Percentiles rank a stretch among this genome's conserved stretches.
Evolutionary conservation across 306 rosid genomes (phyloP).

Genomic region (Neltuma alba): DNA sequence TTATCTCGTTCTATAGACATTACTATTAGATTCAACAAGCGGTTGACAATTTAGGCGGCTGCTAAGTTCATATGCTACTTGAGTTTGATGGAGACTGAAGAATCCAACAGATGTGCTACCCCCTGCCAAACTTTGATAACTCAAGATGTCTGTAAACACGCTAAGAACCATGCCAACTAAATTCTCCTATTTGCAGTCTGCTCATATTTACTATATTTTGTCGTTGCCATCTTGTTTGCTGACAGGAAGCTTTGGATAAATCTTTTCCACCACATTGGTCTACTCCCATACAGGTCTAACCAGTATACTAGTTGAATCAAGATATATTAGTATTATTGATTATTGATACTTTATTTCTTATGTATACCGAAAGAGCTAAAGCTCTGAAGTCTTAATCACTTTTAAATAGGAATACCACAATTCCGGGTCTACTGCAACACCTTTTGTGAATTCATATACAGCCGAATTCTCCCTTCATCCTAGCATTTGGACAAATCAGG

Average conservation of each 20-base stretch:
- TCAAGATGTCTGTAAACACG: constrained; percentile 31
- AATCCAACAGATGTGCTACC: constrained; percentile 9
- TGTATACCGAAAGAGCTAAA: constrained; percentile 9
- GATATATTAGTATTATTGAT: background rate
- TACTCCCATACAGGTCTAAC: constrained; percentile 27
- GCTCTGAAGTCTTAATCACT: background rate
- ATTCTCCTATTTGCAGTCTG: background rate
- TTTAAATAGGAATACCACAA: constrained; percentile 30
- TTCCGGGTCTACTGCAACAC: constrained; percentile 7
- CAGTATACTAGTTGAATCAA: background rate
- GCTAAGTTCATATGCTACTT: background rate
- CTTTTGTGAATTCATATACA: constrained; percentile 5
- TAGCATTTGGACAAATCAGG: constrained; percentile 26
- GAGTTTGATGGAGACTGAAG: constrained; percentile 22
- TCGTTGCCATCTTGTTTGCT: constrained; percentile 1
- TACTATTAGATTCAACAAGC: constrained; percentile 9
- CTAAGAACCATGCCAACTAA: constrained; percentile 15
- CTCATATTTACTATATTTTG: background rate
- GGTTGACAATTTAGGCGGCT: constrained; percentile 2
- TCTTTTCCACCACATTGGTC: constrained; percentile 14
- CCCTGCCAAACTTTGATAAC: background rate
- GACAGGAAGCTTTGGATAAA: constrained; percentile 3
- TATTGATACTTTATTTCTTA: background rate
- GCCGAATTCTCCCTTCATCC: constrained; percentile 16
- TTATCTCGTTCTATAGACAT: background rate